Conservation (phyloP, 75 land plant species). For the Pseudotsuga menziesii region DNA sequence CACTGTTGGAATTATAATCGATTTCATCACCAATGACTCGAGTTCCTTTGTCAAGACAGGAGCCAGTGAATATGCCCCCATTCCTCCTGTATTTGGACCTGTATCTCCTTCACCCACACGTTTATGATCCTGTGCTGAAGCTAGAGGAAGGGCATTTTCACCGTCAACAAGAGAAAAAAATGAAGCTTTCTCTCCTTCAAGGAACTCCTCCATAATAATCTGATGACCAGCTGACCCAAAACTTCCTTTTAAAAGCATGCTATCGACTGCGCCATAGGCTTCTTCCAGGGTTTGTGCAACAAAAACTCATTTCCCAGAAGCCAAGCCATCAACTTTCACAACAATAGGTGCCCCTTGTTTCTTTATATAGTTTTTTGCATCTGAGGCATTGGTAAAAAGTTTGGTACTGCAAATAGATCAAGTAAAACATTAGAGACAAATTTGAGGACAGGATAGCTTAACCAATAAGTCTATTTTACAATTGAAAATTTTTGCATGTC, state of each 20-base stretch:
- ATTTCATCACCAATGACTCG: constrained; percentile 67
- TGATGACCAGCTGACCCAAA: constrained; percentile 91
- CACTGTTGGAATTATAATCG: constrained; percentile 88
- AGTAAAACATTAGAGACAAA: neutral
- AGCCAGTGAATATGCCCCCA: constrained; percentile 99
- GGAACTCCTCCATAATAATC: constrained; percentile 84
- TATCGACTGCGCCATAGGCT: constrained; percentile 83
- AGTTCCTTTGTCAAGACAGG: constrained; percentile 73
- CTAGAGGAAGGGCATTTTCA: constrained; percentile 81
- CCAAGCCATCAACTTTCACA: constrained; percentile 95
- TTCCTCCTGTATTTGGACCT: constrained; percentile 98
- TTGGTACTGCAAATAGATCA: constrained; percentile 54
- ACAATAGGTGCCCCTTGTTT: constrained; percentile 95
- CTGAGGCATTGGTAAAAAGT: constrained; percentile 66
- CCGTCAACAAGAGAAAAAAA: constrained; percentile 98
- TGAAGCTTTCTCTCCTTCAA: constrained; percentile 96
- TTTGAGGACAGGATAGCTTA: too few species aligned
- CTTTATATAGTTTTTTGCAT: constrained; percentile 78
- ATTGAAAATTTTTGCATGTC: too few species aligned
- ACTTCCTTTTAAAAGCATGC: constrained; percentile 59
- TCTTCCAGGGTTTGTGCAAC: constrained; percentile 82
- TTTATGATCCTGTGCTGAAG: constrained; percentile 98
- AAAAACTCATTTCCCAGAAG: constrained; percentile 97
- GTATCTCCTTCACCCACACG: constrained; percentile 97
- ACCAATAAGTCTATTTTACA: too few species aligned